A percentile compares a stretch with the other conserved stretches of the same genome.
Evolutionary conservation across 176 grass and related monocot species (phyloP).

Genomic region (Tuctoria greenei): DNA sequence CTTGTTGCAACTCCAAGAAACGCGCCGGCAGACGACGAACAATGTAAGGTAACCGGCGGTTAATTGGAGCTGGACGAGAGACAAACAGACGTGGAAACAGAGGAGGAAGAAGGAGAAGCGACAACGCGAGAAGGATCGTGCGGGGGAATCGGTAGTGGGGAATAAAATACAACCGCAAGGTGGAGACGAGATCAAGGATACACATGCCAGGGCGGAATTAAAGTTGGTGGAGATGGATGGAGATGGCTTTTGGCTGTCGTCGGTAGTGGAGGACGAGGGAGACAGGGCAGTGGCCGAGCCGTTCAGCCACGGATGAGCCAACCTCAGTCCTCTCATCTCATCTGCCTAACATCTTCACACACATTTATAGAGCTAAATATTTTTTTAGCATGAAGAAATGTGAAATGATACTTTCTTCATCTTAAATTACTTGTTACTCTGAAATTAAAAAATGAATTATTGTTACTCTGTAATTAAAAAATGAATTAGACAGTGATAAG

Average conservation of each 20-base stretch:
- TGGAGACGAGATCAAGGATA: slow-evolving; percentile 5
- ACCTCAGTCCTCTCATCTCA: not conserved
- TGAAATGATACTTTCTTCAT: too few relatives aligned
- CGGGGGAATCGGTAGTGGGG: not conserved
- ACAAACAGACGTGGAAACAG: not conserved
- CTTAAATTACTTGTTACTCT: too few relatives aligned
- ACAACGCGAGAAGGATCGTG: slow-evolving; percentile 10
- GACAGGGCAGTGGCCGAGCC: not conserved
- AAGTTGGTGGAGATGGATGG: not conserved
- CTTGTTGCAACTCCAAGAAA: slow-evolving; percentile 1
- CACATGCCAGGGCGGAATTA: not conserved
- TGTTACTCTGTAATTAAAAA: too few relatives aligned
- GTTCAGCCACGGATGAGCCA: too few relatives aligned
- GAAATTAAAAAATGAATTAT: too few relatives aligned
- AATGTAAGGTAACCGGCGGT: too few relatives aligned
- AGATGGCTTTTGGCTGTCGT: not conserved
- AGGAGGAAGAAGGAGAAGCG: not conserved
- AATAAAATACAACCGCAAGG: not conserved
- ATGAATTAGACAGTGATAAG: too few relatives aligned
- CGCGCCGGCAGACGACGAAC: not conserved
- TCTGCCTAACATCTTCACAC: not conserved
- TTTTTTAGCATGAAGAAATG: too few relatives aligned
- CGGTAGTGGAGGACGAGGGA: not conserved
- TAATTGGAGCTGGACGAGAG: too few relatives aligned
- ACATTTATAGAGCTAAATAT: not conserved